Evolutionary conservation across 2,329 filamentous ascomycete genomes (phyloP), one percentile per base, ranked within the genome.

Genomic region (Aspergillus sp.): DNA sequence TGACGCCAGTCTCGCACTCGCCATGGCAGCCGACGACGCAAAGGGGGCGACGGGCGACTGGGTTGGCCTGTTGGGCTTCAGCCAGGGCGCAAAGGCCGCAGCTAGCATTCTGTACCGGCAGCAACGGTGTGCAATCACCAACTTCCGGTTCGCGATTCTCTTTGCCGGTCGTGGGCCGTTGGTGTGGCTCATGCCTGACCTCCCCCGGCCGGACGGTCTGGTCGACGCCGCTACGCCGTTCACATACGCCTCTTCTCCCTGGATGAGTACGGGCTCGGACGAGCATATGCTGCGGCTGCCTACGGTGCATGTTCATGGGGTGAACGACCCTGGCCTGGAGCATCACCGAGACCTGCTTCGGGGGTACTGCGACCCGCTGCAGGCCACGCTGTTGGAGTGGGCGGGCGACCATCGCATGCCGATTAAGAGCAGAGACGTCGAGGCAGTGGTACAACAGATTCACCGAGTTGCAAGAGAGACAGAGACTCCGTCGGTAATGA

Each of bases 331-430:
- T 9, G 56, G 50, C 3, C 81, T 2, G 6, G 17, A 12, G 2
- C n/a, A 33, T 3, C 59, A 57, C 25, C 41, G 50, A 1, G 19
- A 55, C 2, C 48, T 58, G 12, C 40, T 57, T 15, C 7, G 37
- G 19, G 21, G 48, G 51, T 91, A 87, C 69, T 90, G 86, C 67
- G 79, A 84, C 50, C 68, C 77, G 6, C 3, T 2, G 1, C 80
- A 77, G 0, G 83, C 76, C 3, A 76, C 81, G 6, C 79, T 73
- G 39, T 59, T 91, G 43, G 87, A 91, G 71, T 93, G 90, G 90
- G 83, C 90, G 56, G 90, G 89, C 0, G 81, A 79, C 1, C 90
- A 93, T 70, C 76, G 90, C 7, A 77, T 93, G 49, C 88, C 89
- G 1, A 81, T 93, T 58, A 90, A 88, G 77, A 78, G 75, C 23